Conservation (phyloP, 2,329 filamentous ascomycete genomes). For the Trichoderma cornu-damae region DNA sequence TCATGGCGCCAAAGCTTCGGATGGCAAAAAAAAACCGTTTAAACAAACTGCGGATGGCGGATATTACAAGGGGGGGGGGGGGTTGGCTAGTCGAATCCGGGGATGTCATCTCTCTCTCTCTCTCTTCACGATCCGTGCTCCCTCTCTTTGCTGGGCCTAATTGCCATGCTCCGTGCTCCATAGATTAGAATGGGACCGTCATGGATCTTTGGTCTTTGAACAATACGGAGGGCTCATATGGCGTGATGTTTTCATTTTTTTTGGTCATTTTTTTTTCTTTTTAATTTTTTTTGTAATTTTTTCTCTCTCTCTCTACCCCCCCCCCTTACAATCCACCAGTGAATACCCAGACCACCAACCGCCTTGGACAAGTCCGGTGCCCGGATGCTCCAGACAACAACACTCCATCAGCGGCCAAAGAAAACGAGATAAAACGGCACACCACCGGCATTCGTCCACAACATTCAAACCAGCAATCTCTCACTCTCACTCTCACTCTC, state of each 20-base stretch:
- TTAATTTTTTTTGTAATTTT: no score
- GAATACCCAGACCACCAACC: not conserved
- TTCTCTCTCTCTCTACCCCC: not conserved
- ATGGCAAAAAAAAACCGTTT: no score
- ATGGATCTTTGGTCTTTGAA: not conserved
- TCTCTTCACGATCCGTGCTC: not conserved
- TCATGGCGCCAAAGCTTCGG: no score
- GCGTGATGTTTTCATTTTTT: no score
- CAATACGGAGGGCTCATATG: constrained; percentile 2
- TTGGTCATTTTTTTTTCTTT: no score
- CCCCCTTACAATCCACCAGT: no score
- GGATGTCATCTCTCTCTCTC: not conserved
- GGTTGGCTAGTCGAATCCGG: not conserved
- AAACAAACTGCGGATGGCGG: no score
- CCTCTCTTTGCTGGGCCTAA: not conserved
- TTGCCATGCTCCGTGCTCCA: not conserved
- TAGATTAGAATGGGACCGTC: not conserved
- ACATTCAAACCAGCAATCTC: not conserved
- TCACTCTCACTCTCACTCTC: no score
- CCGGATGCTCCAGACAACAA: no score
- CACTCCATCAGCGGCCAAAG: not conserved
- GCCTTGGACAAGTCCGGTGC: not conserved
- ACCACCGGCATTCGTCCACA: not conserved
- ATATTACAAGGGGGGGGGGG: no score
- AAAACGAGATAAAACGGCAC: not conserved